Base-by-base conservation (phyloP, 78 protist species). In the Dictyostelium discoideum region DNA sequence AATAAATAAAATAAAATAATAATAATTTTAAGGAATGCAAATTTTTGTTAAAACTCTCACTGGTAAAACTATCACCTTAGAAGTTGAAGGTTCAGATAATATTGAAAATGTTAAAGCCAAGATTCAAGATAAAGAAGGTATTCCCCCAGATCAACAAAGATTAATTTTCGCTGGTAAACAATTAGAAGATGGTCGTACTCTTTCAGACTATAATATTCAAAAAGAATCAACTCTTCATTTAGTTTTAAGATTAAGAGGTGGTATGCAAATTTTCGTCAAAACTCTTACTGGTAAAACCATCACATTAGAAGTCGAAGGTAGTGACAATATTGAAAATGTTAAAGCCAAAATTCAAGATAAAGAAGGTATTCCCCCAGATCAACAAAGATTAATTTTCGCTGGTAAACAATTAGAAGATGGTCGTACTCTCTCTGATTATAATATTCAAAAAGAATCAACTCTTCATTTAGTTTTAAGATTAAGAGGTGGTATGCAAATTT, bases 341-440 rank as follows among this genome's bases (percentile, higher is more conserved):
- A 69, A 69, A 69, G 77, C 37, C 7, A 26, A 26, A 2, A 69
- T 69, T 10, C 40, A 26, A 24, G 77, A 69, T 0, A 69, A 69
- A 69, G 77, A 69, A 11, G 77, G 77, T 26, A 69, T 69, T 9
- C 77, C 77, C 24, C 40, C 77, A 69, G 40, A 26, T 24, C 77
- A 69, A 69, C 77, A 69, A 69, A 8, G 76, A 16, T 16, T 54
- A 16, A 98, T 99, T 90, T 98, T 98, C 90, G 99, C 99, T 10
- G 99, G 99, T 72, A 98, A 98, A 95, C 99, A 98, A 87, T 98
- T 99, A 69, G 99, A 99, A 74, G 99, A 98, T 54, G 99, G 99
- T 77, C 97, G 99, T 85, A 98, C 99, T 65, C 97, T 99, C 8
- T 22, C 96, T 7, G 99, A 98, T 92, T 99, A 99, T 97, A 98